Evolutionary conservation across 2,329 filamentous ascomycete genomes (phyloP).

Genomic region (Aspergillus flavus): DNA sequence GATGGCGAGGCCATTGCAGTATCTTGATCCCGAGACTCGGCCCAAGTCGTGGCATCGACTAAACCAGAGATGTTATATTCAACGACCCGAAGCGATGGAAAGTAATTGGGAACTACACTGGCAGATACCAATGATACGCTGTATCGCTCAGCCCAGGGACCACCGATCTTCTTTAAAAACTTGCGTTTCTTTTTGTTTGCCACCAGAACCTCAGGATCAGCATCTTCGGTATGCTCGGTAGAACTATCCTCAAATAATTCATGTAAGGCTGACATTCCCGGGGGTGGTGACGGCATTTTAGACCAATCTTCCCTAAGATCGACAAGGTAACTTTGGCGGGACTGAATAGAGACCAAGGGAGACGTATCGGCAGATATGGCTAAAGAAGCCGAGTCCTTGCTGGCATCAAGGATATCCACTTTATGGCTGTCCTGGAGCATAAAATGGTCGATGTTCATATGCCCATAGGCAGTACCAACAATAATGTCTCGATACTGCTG

Average conservation of each 20-base stretch:
- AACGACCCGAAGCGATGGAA: conserved; percentile 83
- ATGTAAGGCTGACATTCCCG: conserved; percentile 17
- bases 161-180: conserved; percentile 70
- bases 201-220: conserved; percentile 16
- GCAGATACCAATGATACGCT: conserved; percentile 78
- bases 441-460: conserved; percentile 99
- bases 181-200: conserved; percentile 54
- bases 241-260: conserved; percentile 15
- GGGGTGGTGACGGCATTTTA: conserved; percentile 63
- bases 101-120: conserved; percentile 90
- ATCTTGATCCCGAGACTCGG: conserved; percentile 14
- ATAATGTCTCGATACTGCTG: conserved; percentile 90
- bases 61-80: conserved; percentile 90
- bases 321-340: conserved; percentile 77
- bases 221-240: conserved; percentile 16
- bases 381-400: conserved; percentile 14
- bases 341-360: conserved; percentile 51
- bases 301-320: conserved; percentile 80
- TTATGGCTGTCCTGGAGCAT: conserved; percentile 84
- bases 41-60: conserved; percentile 53
- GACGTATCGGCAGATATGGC: conserved; percentile 20
- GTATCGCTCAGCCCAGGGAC: conserved; percentile 81
- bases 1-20: neutral
- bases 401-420: conserved; percentile 60
- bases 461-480: conserved; percentile 76